These are phyloP conservation scores for Monilinia fructigena DNA, from an alignment of 2,329 filamentous ascomycete species.

Conservation along the genomic window DNA sequence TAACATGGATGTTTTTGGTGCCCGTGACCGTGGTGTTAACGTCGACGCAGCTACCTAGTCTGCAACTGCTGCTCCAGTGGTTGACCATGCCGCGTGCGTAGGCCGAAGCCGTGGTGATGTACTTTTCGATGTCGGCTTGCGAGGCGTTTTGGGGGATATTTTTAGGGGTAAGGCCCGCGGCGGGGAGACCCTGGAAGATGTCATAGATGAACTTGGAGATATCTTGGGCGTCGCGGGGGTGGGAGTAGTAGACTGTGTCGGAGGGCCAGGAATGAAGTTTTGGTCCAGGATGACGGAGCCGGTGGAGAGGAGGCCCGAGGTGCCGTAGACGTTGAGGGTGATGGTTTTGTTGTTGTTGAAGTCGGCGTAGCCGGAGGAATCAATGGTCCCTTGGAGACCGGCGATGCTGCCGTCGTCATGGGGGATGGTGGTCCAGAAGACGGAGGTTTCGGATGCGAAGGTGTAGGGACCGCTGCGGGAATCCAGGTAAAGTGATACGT, in stretches of 20 bases:
- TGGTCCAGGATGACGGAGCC: slow-evolving; percentile 49
- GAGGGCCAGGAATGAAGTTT: slow-evolving; percentile 45
- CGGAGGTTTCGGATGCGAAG: slow-evolving; percentile 52
- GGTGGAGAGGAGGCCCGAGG: slow-evolving; percentile 51
- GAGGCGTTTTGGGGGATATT: slow-evolving; percentile 50
- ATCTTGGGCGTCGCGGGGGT: slow-evolving; percentile 49
- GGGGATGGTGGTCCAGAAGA: slow-evolving; percentile 51
- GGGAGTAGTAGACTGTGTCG: slow-evolving; percentile 47
- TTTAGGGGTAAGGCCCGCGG: slow-evolving; percentile 46
- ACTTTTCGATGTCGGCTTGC: slow-evolving; percentile 48
- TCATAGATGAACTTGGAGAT: slow-evolving; percentile 52
- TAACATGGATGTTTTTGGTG: slow-evolving; percentile 51
- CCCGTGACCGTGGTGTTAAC: slow-evolving; percentile 48
- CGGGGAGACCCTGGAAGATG: slow-evolving; percentile 49
- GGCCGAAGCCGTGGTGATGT: slow-evolving; percentile 49
- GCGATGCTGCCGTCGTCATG: slow-evolving; percentile 45
- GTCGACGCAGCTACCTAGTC: slow-evolving; percentile 52
- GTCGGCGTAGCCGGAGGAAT: slow-evolving; percentile 47
- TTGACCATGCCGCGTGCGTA: slow-evolving; percentile 53
- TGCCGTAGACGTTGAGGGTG: slow-evolving; percentile 57
- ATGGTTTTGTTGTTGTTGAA: slow-evolving; percentile 48
- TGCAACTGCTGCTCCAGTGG: slow-evolving; percentile 54
- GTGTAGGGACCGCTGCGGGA: slow-evolving; percentile 52
- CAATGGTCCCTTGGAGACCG: slow-evolving; percentile 54
- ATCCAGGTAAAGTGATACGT: slow-evolving; percentile 49